Evolutionary conservation across 2,329 filamentous ascomycete species (phyloP), one percentile per base, ranked within the genome.

Genomic region (Arthrobotrys musiformis): DNA sequence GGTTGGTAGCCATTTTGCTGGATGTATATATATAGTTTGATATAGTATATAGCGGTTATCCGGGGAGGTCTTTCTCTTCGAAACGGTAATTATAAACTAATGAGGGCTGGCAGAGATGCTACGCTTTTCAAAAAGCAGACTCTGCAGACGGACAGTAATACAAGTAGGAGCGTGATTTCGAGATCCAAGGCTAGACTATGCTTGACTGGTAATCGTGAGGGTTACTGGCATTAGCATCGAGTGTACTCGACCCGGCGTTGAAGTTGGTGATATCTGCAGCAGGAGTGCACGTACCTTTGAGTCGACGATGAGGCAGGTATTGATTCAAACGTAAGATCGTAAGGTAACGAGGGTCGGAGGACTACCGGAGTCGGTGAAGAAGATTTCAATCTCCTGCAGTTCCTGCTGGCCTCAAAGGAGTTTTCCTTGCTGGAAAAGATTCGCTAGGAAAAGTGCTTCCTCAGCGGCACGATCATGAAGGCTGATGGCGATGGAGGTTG

Each of bases 351-450:
- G 79, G 79, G 70, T 80, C 67, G 79, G 81, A 81, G 79, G 77
- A 78, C 79, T 79, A 80, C 80, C 79, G 80, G 80, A 80, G 80
- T 79, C 81, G 83, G 82, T 83, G 83, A 84, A 82, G 80, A 80
- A 80, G 82, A 83, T 83, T 82, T 61, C 46, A 83, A 82, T 85
- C 89, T 92, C 90, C 90, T 92, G 91, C 91, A 93, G 91, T 88
- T 88, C 90, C 90, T 88, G 90, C 91, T 92, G 91, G 90, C 90
- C 89, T 91, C 89, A 91, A 91, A 91, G 89, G 89, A 90, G 88
- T 86, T 85, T 76, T 70, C 64, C 73, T 67, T 70, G 73, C 60
- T 67, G 73, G 67, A 70, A 50, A 54, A 77, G 54, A 77, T 62
- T 76, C 73, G 66, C 66, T 77, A 77, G 73, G 73, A 77, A 77